Base-by-base conservation (phyloP, 495 filamentous ascomycete genomes). In the Aspergillus bertholletiae region DNA sequence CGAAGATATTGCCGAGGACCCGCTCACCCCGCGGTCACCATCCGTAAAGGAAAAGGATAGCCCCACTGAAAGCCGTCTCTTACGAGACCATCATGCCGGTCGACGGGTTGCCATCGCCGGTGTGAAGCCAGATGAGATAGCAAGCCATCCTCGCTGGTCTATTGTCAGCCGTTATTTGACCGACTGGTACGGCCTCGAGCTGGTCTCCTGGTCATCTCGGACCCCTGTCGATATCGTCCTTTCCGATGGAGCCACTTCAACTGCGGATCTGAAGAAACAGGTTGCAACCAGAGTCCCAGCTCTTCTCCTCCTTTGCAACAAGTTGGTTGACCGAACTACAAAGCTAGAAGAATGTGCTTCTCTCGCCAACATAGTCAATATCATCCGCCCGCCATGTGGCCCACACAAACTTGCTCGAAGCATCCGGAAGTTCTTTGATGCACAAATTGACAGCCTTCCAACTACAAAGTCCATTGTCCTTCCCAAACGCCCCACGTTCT, bases 401-500 rank as follows among this genome's bases (percentile, higher is more conserved):
- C 85, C 85, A 15, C 78, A 86, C 54, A 88, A 88, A 58, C 60
- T 88, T 27, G 84, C 82, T 8, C 84, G 82, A 8, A 67, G 78
- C 68, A 56, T 76, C 73, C 51, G 70, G 8, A 71, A 64, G 34
- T 73, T 67, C 40, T 44, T 77, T 4, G 62, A 68, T 26, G 47
- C 44, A 12, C 62, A 56, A 24, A 53, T 54, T 8, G 46, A 55
- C 26, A 24, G 15, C n/a, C 12, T 49, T 23, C n/a, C 59, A 48
- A 18, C 57, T 58, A 11, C 64, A 54, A 11, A 28, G 47, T 24
- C 62, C 18, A 63, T 41, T n/a, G 53, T 44, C 30, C 56, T 54
- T 28, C 62, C 30, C 17, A 53, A 51, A 51, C 51, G 46, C 12
- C 54, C 53, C 5, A 47, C 41, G 0, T 34, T 47, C 24, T 13